A percentile compares a stretch with the other conserved stretches of the same genome.
phyloP scores from a whole-genome alignment of 164 flowering plant species.

The Sextonia rubra region DNA sequence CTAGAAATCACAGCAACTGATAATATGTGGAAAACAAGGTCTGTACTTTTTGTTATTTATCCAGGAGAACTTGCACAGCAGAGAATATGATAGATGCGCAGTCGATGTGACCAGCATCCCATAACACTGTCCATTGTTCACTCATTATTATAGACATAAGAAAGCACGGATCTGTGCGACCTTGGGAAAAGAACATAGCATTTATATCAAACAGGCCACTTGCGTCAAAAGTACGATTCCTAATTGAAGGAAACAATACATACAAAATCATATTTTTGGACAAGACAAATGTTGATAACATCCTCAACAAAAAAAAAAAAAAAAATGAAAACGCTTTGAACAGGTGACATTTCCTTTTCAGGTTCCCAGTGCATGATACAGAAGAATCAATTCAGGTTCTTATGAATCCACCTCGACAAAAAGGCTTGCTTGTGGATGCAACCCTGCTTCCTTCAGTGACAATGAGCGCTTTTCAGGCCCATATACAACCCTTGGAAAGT shows the following conservation, averaged over 20 bases:
- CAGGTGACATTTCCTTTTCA: slow-evolving; percentile 5
- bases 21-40: too few species aligned
- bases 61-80: too few species aligned
- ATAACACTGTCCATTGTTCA: too few species aligned
- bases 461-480: slow-evolving; percentile 60
- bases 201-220: slow-evolving; percentile 2
- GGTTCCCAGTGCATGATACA: slow-evolving; percentile 7
- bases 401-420: slow-evolving; percentile 64
- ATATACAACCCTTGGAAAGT: slow-evolving; percentile 80
- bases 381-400: slow-evolving; percentile 5
- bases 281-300: slow-evolving; percentile 6
- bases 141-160: not conserved
- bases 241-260: not conserved
- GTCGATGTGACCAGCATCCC: too few species aligned
- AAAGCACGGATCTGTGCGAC: slow-evolving; percentile 1
- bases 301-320: not conserved
- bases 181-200: not conserved
- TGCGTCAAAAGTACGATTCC: not conserved
- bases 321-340: too few species aligned
- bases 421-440: slow-evolving; percentile 96
- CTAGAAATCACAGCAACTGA: too few species aligned
- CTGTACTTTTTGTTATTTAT: too few species aligned
- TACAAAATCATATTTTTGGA: not conserved
- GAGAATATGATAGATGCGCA: too few species aligned
- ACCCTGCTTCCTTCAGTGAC: slow-evolving; percentile 79